These are phyloP conservation scores for Candida labiduridarum DNA, from an alignment of 1,139 yeast species.

Conservation along the genomic window DNA sequence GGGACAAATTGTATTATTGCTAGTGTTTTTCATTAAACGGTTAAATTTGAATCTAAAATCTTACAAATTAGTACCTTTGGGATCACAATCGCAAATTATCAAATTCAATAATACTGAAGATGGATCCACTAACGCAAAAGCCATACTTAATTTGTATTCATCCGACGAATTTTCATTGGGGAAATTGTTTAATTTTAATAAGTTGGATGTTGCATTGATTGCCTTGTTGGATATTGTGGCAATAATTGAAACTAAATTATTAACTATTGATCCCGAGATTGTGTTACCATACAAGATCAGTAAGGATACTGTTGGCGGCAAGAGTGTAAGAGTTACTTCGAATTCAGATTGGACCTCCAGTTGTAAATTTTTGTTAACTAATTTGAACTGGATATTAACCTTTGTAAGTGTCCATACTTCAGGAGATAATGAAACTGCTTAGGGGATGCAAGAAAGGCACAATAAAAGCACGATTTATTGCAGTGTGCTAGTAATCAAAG, in stretches of 20 bases:
- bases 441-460: neutral
- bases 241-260: slow-evolving; percentile 57
- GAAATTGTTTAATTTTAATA: slow-evolving; percentile 67
- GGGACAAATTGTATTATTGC: slow-evolving; percentile 76
- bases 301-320: slow-evolving; percentile 73
- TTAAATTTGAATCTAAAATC: slow-evolving; percentile 57
- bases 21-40: slow-evolving; percentile 65
- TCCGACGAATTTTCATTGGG: slow-evolving; percentile 72
- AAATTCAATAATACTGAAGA: slow-evolving; percentile 39
- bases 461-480: too few species aligned
- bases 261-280: slow-evolving; percentile 52
- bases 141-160: slow-evolving; percentile 54
- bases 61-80: slow-evolving; percentile 77
- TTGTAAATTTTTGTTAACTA: slow-evolving; percentile 77
- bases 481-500: too few species aligned
- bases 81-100: slow-evolving; percentile 80
- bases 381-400: slow-evolving; percentile 59
- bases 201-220: slow-evolving; percentile 75
- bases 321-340: slow-evolving; percentile 70
- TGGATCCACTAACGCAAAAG: slow-evolving; percentile 21
- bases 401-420: slow-evolving; percentile 39
- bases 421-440: neutral
- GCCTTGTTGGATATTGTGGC: slow-evolving; percentile 66
- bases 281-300: slow-evolving; percentile 70
- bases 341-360: slow-evolving; percentile 90